These are phyloP conservation scores for Teunomyces lycoperdinae DNA, from an alignment of 805 yeast genomes.

Conservation along the genomic window DNA sequence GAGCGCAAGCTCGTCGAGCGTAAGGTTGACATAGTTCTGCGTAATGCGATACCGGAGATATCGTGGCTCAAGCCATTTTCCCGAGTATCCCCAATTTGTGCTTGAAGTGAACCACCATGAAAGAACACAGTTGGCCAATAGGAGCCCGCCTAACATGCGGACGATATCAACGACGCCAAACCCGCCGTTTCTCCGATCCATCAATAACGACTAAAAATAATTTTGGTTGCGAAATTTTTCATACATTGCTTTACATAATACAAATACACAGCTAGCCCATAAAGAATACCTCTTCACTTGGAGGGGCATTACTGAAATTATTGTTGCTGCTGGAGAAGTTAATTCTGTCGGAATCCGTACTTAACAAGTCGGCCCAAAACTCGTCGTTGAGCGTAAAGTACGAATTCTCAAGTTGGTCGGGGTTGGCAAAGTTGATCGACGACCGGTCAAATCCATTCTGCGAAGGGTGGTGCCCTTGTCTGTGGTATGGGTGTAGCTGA, in stretches of 20 bases:
- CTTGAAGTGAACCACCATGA: constrained; percentile 62
- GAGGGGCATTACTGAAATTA: constrained; percentile 8
- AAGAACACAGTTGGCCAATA: constrained; percentile 44
- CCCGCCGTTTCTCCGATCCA: not conserved
- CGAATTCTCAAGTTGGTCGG: constrained; percentile 44
- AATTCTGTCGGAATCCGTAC: constrained; percentile 31
- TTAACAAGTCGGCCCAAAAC: constrained; percentile 62
- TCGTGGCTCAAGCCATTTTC: constrained; percentile 44
- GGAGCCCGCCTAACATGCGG: constrained; percentile 44
- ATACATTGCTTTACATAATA: not conserved
- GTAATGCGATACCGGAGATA: constrained; percentile 32
- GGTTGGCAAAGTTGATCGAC: constrained; percentile 18
- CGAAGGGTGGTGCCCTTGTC: not conserved
- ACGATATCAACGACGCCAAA: constrained; percentile 40
- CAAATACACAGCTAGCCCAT: constrained; percentile 11
- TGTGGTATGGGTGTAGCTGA: not conserved
- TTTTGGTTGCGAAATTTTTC: constrained; percentile 1
- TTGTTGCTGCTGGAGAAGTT: constrained; percentile 28
- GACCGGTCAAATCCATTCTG: not conserved
- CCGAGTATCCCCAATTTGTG: constrained; percentile 59
- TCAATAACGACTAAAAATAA: not conserved
- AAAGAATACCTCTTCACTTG: constrained; percentile 27
- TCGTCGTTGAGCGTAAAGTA: constrained; percentile 62
- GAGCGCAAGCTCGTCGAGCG: constrained; percentile 45
- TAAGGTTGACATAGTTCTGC: constrained; percentile 25